Evolutionary conservation across 2,329 filamentous ascomycete genomes (phyloP).

Genomic region (Alternaria triticina): DNA sequence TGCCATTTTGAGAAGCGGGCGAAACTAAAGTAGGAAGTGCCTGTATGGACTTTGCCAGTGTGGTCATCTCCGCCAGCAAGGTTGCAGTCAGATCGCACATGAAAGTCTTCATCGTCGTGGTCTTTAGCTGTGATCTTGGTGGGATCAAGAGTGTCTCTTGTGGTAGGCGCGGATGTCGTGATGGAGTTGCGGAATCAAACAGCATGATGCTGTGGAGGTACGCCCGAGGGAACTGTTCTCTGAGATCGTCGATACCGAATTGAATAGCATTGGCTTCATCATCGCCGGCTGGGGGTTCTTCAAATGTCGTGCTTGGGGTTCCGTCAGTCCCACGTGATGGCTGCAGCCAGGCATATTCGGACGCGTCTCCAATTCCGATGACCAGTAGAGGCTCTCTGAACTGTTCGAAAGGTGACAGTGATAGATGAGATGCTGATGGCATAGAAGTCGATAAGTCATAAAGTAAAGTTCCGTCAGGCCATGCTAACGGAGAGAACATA

Average conservation of each 20-base stretch:
- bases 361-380: slow-evolving; percentile 83
- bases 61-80: slow-evolving; percentile 56
- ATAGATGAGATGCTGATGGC: slow-evolving; percentile 78
- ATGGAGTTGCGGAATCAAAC: slow-evolving; percentile 69
- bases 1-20: slow-evolving; percentile 39
- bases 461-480: slow-evolving; percentile 82
- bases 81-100: slow-evolving; percentile 54
- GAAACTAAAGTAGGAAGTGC: slow-evolving; percentile 69
- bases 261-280: slow-evolving; percentile 48
- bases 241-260: slow-evolving; percentile 73
- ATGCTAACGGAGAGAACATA: slow-evolving; percentile 91
- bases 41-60: slow-evolving; percentile 56
- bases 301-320: slow-evolving; percentile 10
- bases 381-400: slow-evolving; percentile 85
- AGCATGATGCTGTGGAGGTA: slow-evolving; percentile 79
- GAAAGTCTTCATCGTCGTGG: slow-evolving; percentile 67
- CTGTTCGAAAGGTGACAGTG: slow-evolving; percentile 86
- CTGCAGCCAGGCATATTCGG: slow-evolving; percentile 62
- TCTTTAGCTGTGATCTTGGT: slow-evolving; percentile 69
- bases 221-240: slow-evolving; percentile 75
- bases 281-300: slow-evolving; percentile 18
- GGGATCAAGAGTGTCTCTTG: slow-evolving; percentile 77
- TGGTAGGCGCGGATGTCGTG: slow-evolving; percentile 52
- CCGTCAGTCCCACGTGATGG: slow-evolving; percentile 42
- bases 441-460: slow-evolving; percentile 85